A percentile compares a stretch with the other conserved stretches of the same genome.
Evolutionary conservation across 306 rosid genomes (phyloP).

Genomic region (Fragaria iinumae): DNA sequence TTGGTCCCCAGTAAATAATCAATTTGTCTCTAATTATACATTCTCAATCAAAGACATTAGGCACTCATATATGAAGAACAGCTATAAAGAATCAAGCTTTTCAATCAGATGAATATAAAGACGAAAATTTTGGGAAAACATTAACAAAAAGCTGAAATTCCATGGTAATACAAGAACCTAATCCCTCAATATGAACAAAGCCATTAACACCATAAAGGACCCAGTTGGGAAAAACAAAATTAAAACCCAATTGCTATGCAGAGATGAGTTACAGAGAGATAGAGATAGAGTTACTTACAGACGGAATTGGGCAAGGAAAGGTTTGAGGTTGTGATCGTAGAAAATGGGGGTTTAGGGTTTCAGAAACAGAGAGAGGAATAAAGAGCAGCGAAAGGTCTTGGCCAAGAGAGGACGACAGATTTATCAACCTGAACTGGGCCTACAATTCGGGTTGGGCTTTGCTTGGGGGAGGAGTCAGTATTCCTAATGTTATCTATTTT

Average conservation of each 20-base stretch:
- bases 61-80: neutral
- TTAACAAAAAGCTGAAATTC: neutral
- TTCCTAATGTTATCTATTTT: too few relatives aligned
- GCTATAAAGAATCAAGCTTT: neutral
- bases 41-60: neutral
- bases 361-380: neutral
- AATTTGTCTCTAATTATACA: neutral
- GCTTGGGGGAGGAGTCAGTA: neutral
- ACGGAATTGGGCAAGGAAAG: neutral
- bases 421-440: neutral
- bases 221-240: neutral
- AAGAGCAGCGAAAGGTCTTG: too few relatives aligned
- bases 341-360: constrained; percentile 3
- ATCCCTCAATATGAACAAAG: neutral
- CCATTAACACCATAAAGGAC: neutral
- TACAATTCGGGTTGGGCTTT: neutral
- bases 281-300: neutral
- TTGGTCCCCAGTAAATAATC: too few relatives aligned
- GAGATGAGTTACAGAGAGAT: neutral
- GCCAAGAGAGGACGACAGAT: neutral
- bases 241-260: neutral
- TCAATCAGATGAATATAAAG: neutral
- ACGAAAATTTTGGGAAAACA: neutral
- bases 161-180: neutral
- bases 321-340: neutral